These are phyloP conservation scores for Moesziomyces antarcticus DNA, from an alignment of 1,284 basidiomycete genomes.

Conservation along the genomic window DNA sequence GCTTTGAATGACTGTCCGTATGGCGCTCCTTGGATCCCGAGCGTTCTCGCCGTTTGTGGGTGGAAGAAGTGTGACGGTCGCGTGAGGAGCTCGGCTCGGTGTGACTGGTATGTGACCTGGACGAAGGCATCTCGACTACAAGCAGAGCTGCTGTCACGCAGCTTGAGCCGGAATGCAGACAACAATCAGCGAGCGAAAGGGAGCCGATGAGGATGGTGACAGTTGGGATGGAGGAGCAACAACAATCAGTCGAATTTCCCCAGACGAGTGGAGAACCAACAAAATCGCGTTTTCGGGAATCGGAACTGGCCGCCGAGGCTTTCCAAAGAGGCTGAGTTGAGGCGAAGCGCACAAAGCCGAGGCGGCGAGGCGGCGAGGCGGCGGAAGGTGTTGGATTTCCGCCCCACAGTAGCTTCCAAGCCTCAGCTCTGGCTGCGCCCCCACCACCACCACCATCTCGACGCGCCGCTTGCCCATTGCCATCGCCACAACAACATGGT, in stretches of 20 bases:
- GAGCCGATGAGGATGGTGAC: neutral
- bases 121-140: slow-evolving; percentile 19
- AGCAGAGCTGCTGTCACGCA: too few species aligned
- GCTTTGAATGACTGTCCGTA: slow-evolving; percentile 19
- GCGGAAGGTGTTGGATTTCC: too few species aligned
- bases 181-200: too few species aligned
- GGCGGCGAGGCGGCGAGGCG: too few species aligned
- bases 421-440: too few species aligned
- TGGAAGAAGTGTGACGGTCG: slow-evolving; percentile 12
- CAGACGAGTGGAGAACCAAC: neutral
- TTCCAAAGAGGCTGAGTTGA: too few species aligned
- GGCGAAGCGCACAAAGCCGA: too few species aligned
- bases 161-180: too few species aligned
- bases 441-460: slow-evolving; percentile 1
- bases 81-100: slow-evolving; percentile 24
- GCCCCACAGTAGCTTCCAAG: too few species aligned
- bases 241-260: slow-evolving; percentile 2
- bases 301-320: too few species aligned
- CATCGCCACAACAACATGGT: slow-evolving; percentile 9
- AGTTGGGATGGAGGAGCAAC: neutral
- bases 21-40: slow-evolving; percentile 22
- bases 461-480: too few species aligned
- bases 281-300: slow-evolving; percentile 4
- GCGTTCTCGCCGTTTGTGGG: slow-evolving; percentile 23
- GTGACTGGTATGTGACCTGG: slow-evolving; percentile 15